Conservation (phyloP, 192 early-diverging fungal species). For the Umbelopsis sp. region DNA sequence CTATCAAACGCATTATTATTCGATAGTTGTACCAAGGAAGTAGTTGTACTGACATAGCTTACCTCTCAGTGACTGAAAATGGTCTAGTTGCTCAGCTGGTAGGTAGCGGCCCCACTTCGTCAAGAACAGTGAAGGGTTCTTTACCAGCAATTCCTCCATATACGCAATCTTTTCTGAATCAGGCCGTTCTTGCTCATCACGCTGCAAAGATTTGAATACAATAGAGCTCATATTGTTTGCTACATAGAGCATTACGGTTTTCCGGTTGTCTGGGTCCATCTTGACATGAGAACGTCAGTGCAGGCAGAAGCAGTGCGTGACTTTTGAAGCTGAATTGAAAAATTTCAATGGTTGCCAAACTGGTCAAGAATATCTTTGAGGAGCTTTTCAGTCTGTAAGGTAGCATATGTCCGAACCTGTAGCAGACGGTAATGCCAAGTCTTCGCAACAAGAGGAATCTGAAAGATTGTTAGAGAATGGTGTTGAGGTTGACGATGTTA, state of each 20-base stretch:
- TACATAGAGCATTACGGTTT: constrained; percentile 27
- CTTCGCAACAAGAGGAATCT: constrained; percentile 13
- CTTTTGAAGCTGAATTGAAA: background rate
- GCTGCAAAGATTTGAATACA: constrained; percentile 39
- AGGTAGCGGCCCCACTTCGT: constrained; percentile 45
- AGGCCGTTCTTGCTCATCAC: constrained; percentile 30
- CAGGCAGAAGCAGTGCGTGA: background rate
- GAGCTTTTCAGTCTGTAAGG: background rate
- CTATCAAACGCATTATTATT: background rate
- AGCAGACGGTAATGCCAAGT: background rate
- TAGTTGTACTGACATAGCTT: background rate
- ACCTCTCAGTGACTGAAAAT: constrained; percentile 36
- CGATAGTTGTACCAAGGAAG: background rate
- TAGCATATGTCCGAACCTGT: constrained; percentile 4
- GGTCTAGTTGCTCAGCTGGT: constrained; percentile 24
- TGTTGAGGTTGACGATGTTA: background rate
- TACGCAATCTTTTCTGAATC: constrained; percentile 31
- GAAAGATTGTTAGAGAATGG: background rate
- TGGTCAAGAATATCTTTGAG: background rate
- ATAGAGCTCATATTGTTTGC: constrained; percentile 31
- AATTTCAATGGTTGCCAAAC: background rate
- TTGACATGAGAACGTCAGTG: background rate
- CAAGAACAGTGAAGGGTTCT: constrained; percentile 45
- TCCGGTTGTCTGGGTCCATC: constrained; percentile 14
- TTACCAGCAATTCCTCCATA: constrained; percentile 30